Percentiles rank a stretch among this genome's conserved stretches.
Evolutionary conservation across 768 basidiomycete species (phyloP).

Genomic region (Ramaria sp.): DNA sequence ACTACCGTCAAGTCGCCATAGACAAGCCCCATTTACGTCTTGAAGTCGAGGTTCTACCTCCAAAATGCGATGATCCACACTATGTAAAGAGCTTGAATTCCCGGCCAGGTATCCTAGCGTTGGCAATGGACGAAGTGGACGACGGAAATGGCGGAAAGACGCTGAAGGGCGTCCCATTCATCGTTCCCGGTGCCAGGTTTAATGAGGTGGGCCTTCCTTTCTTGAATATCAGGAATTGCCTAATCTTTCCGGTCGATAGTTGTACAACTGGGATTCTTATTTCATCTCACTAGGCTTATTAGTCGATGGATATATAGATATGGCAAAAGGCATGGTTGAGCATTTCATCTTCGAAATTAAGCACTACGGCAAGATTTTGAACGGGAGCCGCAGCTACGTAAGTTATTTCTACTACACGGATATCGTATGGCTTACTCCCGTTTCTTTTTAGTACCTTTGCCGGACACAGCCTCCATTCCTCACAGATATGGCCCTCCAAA

Average conservation of each 20-base stretch:
- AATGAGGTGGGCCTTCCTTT: conserved; percentile 56
- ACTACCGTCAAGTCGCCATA: conserved; percentile 82
- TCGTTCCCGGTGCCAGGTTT: conserved; percentile 92
- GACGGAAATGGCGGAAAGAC: conserved; percentile 70
- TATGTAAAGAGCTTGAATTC: conserved; percentile 91
- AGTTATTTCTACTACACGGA: conserved; percentile 8
- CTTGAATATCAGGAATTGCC: neutral
- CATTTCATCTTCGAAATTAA: conserved; percentile 99
- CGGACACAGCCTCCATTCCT: conserved; percentile 97
- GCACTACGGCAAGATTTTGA: conserved; percentile 94
- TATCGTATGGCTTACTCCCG: neutral
- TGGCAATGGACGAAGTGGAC: conserved; percentile 90
- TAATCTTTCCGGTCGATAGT: conserved; percentile 27
- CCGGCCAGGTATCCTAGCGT: conserved; percentile 86
- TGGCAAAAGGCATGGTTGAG: conserved; percentile 97
- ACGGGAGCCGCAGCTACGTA: conserved; percentile 77
- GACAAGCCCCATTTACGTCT: conserved; percentile 92
- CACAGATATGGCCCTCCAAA: conserved; percentile 96
- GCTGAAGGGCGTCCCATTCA: conserved; percentile 90
- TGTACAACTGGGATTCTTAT: conserved; percentile 95
- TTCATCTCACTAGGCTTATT: conserved; percentile 90
- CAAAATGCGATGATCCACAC: conserved; percentile 72
- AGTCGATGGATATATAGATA: conserved; percentile 85
- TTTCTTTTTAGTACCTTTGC: conserved; percentile 63
- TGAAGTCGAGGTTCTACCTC: conserved; percentile 84